Conservation (phyloP, 495 filamentous ascomycete species). For the Aspergillus nanangensis region DNA sequence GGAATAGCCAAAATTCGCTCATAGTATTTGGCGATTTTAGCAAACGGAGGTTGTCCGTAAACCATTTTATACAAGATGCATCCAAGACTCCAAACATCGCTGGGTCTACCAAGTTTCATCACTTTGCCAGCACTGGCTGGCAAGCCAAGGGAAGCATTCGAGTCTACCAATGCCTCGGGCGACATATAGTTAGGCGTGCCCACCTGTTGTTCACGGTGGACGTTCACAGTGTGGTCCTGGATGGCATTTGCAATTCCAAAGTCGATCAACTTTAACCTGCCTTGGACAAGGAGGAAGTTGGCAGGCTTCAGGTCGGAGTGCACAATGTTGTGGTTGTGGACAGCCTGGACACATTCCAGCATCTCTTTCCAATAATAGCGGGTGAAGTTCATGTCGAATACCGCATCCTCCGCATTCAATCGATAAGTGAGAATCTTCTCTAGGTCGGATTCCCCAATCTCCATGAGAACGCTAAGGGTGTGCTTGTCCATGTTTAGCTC, state of each 20-base stretch:
- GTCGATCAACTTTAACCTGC: conserved; percentile 81
- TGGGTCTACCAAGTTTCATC: conserved; percentile 94
- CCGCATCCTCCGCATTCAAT: conserved; percentile 65
- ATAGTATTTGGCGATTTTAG: conserved; percentile 82
- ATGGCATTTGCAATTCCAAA: conserved; percentile 98
- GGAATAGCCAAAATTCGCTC: conserved; percentile 76
- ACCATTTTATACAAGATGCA: conserved; percentile 98
- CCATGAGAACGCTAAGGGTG: conserved; percentile 89
- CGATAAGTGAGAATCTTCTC: conserved; percentile 77
- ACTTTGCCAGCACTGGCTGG: conserved; percentile 61
- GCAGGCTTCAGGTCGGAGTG: conserved; percentile 96
- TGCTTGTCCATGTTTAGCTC: conserved; percentile 89
- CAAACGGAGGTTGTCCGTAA: conserved; percentile 88
- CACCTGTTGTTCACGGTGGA: conserved; percentile 91
- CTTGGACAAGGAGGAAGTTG: conserved; percentile 86
- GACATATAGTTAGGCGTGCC: conserved; percentile 99
- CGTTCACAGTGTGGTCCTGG: conserved; percentile 93
- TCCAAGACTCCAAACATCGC: conserved; percentile 92
- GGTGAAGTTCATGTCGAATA: conserved; percentile 84
- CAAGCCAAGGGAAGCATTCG: conserved; percentile 60
- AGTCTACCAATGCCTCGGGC: conserved; percentile 87
- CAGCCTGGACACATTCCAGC: conserved; percentile 88
- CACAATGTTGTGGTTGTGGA: conserved; percentile 85
- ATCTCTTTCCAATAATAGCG: conserved; percentile 98
- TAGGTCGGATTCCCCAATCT: conserved; percentile 94